Evolutionary conservation across 176 grass and related monocot species (phyloP), one percentile per base, ranked within the genome.

Genomic region (Oryza glumipatula): DNA sequence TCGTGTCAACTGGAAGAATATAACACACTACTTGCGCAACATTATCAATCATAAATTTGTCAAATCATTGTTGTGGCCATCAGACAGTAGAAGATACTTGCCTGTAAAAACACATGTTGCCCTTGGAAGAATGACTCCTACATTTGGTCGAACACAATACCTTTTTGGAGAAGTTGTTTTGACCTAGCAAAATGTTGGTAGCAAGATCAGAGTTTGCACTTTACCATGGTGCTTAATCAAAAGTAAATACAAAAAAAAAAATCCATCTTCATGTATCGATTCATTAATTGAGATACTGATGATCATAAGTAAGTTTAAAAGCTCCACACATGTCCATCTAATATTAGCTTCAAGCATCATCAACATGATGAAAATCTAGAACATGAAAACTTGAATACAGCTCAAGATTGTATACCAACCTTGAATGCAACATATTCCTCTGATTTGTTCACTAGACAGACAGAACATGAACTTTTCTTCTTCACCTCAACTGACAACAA

Each of bases 161-260:
- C 43, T 81, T 85, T 92, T 97, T 56, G 92, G 94, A 68, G 90
- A 94, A 70, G 90, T 97, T 78, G 94, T 97, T 92, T 97, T 97
- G 75, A 97, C 92, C 92, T 97, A 65, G 35, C 5, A 67, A 83
- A 67, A 30, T 70, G 17, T 68, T 67, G 41, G 46, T 79, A 26
- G 46, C 8, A 17, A 80, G 17, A 74, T 74, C 54, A 82, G 49
- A 73, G 21, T 79, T 66, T 45, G n/a, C 14, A 67, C 13, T 79
- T 65, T 23, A 61, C 39, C 11, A 54, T 76, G 76, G 36, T 76
- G 63, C 8, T 54, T 1, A 7, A 58, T 68, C 58, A 14, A 38
- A 4, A 38, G 36, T 38, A 38, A 38, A 38, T 38, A 38, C 4
- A 38, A 32, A 32, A 5, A 38, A 38, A 38, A 4, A 15, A 36